phyloP scores from a whole-genome alignment of 2,329 filamentous ascomycete species.

The Arthroderma sp. region DNA sequence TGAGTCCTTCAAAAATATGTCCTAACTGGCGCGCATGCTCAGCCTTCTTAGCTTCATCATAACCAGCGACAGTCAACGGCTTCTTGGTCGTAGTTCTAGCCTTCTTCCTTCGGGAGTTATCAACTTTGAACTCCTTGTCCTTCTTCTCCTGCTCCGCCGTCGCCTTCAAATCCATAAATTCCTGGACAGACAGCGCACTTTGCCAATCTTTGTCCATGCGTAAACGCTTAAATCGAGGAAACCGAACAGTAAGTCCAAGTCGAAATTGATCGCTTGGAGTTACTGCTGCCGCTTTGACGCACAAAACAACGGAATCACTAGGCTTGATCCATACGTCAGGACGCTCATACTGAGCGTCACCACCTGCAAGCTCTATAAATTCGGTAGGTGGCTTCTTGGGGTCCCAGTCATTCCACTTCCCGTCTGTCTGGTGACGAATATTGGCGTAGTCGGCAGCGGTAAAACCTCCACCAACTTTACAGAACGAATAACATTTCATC shows the following conservation, averaged over 20 bases:
- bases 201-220: slow-evolving; percentile 77
- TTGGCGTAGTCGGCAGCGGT: slow-evolving; percentile 70
- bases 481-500: slow-evolving; percentile 84
- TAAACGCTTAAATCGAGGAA: slow-evolving; percentile 75
- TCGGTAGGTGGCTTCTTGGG: slow-evolving; percentile 58
- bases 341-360: slow-evolving; percentile 58
- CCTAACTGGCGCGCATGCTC: slow-evolving; percentile 46
- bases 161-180: slow-evolving; percentile 59
- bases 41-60: slow-evolving; percentile 38
- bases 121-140: slow-evolving; percentile 63
- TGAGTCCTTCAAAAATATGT: slow-evolving; percentile 59
- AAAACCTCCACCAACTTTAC: slow-evolving; percentile 94
- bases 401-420: slow-evolving; percentile 86
- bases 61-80: slow-evolving; percentile 60
- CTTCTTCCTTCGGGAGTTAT: slow-evolving; percentile 51
- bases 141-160: slow-evolving; percentile 57
- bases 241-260: slow-evolving; percentile 64
- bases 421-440: slow-evolving; percentile 71
- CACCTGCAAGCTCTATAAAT: slow-evolving; percentile 70
- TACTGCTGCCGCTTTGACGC: slow-evolving; percentile 76
- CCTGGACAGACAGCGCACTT: slow-evolving; percentile 60
- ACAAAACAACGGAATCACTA: slow-evolving; percentile 71
- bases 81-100: slow-evolving; percentile 48
- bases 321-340: slow-evolving; percentile 93
- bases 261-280: slow-evolving; percentile 65